A percentile compares a stretch with the other conserved stretches of the same genome.
Evolutionary conservation across 73 alveolate genomes (phyloP).

Genomic region (Tetrahymena malaccensis): DNA sequence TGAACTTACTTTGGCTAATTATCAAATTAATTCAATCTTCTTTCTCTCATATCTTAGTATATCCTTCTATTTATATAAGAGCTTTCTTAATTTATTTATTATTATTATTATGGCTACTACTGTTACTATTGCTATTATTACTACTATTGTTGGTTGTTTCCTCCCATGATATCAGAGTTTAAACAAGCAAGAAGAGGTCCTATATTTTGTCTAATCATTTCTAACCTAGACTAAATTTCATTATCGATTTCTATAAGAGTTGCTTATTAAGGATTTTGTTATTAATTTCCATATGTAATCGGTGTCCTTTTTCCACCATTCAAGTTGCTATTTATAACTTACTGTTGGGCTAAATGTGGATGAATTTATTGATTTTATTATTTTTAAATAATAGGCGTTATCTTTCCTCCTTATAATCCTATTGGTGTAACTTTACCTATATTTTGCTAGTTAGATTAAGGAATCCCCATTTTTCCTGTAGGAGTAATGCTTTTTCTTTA

Average conservation of each 20-base stretch:
- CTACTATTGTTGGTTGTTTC: neutral
- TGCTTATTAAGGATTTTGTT: neutral
- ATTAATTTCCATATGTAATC: neutral
- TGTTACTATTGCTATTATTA: neutral
- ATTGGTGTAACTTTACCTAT: neutral
- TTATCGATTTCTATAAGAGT: neutral
- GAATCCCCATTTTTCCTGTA: neutral
- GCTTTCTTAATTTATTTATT: neutral
- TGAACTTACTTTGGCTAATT: neutral
- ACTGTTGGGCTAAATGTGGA: neutral
- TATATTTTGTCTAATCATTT: neutral
- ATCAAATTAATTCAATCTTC: neutral
- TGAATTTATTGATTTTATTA: neutral
- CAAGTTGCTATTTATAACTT: neutral
- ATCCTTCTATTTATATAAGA: neutral
- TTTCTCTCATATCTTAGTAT: neutral
- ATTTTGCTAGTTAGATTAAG: neutral
- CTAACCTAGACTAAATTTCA: neutral
- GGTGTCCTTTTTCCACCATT: neutral
- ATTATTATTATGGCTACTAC: neutral
- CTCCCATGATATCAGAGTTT: neutral
- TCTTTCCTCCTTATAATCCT: neutral
- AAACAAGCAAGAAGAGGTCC: neutral
- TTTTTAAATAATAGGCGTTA: neutral
- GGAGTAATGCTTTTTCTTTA: neutral